A percentile compares a stretch with the other conserved stretches of the same genome.
These are phyloP conservation scores for Hansfordia pulvinata DNA, from an alignment of 2,329 filamentous ascomycete genomes.

Conservation along the genomic window DNA sequence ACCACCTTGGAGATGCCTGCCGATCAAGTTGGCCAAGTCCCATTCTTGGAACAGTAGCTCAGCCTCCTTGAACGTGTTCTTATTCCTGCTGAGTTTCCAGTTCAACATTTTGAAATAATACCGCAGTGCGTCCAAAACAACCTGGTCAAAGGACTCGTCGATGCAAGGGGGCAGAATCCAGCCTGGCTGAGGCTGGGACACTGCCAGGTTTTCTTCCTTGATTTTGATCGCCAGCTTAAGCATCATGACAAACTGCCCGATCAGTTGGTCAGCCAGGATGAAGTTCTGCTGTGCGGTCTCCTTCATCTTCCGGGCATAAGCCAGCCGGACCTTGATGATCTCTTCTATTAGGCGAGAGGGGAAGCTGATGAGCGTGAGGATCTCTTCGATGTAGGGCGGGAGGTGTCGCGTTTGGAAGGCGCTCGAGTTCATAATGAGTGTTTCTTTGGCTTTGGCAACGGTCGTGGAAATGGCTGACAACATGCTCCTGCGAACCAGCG, in stretches of 20 bases:
- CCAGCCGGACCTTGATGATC: conserved; percentile 82
- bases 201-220: conserved; percentile 74
- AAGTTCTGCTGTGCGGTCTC: conserved; percentile 84
- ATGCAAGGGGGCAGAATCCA: conserved; percentile 96
- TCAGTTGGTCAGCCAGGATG: conserved; percentile 96
- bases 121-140: conserved; percentile 83
- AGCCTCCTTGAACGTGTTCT: conserved; percentile 98
- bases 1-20: conserved; percentile 78
- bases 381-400: conserved; percentile 90
- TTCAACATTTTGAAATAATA: conserved; percentile 99
- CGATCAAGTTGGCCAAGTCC: conserved; percentile 93
- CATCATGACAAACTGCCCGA: conserved; percentile 86
- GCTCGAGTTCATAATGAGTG: conserved; percentile 73
- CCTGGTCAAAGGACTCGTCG: conserved; percentile 87
- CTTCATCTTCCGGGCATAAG: conserved; percentile 89
- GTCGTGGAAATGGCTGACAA: conserved; percentile 71
- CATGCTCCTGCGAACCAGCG: conserved; percentile 52
- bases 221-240: conserved; percentile 85
- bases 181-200: conserved; percentile 75
- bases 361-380: conserved; percentile 93
- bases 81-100: conserved; percentile 94
- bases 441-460: conserved; percentile 86
- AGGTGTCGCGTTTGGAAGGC: conserved; percentile 81
- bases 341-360: conserved; percentile 92
- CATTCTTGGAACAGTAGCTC: conserved; percentile 96